Evolutionary conservation across 345 rosid genomes (phyloP), one percentile per base, ranked within the genome.

Genomic region (Salix dunnii): DNA sequence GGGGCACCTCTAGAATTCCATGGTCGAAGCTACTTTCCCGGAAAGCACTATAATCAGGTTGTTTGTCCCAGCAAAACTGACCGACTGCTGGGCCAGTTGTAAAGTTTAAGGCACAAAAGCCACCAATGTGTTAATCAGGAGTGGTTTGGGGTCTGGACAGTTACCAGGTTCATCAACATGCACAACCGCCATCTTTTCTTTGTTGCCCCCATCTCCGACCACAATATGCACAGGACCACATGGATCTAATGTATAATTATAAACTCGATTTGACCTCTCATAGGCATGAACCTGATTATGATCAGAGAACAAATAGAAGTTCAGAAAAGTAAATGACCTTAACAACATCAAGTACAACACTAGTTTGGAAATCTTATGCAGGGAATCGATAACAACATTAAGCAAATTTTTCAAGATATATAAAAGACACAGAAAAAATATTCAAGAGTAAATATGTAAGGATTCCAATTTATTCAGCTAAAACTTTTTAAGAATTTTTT

Each of bases 21-120:
- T 91, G 97, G 79, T 98, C 99, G 43, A 93, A 93, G 85, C 99
- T 96, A 81, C 92, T 90, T 74, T 96, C 97, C 73, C 99, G 86
- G 74, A 88, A 84, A 66, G 98, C 99, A 70, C 97, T 93, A 73
- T 88, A 96, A 23, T 96, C 97, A 10, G 98, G 98, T 71, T 96
- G 99, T 69, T 70, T 74, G 53, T 93, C 91, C 99, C 98, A 93
- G 74, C 99, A 96, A 77, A 96, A 96, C 33, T 84, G 84, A 63
- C 94, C 97, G 28, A 85, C 66, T 35, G 89, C 86, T 0, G 88
- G 91, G 40, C 91, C 94, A 49, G 90, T 82, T 49, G 98, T 91
- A 72, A 93, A 93, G 81, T 96, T 96, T 64, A 74, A 78, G 2
- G 89, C 94, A 64, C 99, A 96, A 72, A 87, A 90, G 67, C 91